A percentile compares a stretch with the other conserved stretches of the same genome.
These are phyloP conservation scores for Tetrahymena thermophila DNA, from an alignment of 73 alveolate species.

Conservation along the genomic window DNA sequence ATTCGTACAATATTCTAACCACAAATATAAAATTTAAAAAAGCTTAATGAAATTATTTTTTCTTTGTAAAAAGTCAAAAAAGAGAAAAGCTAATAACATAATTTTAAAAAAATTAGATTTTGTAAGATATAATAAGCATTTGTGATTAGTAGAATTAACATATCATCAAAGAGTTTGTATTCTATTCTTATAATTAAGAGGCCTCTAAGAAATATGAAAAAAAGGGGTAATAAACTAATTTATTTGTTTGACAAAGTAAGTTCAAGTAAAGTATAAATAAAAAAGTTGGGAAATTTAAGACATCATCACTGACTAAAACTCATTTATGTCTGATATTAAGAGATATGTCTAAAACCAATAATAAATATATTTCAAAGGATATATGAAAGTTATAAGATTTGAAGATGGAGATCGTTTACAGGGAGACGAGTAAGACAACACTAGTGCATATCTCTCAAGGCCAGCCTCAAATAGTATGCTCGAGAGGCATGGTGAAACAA, in stretches of 20 bases:
- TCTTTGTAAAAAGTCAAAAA: neutral
- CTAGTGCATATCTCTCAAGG: neutral
- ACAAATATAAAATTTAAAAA: neutral
- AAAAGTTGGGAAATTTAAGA: conserved; percentile 18
- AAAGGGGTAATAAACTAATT: neutral
- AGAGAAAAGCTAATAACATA: too few relatives aligned
- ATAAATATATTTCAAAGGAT: conserved; percentile 36
- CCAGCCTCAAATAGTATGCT: neutral
- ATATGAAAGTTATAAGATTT: conserved; percentile 19
- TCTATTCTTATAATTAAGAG: conserved; percentile 9
- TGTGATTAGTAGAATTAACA: conserved; percentile 12
- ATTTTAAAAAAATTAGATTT: neutral
- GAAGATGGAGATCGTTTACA: conserved; percentile 23
- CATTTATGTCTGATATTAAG: conserved; percentile 6
- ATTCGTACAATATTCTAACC: neutral
- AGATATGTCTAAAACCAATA: neutral
- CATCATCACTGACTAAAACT: neutral
- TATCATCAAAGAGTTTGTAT: conserved; percentile 24
- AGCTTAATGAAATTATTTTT: neutral
- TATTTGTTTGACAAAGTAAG: neutral
- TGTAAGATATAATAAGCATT: conserved; percentile 1
- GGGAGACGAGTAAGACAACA: conserved; percentile 8
- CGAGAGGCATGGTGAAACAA: neutral
- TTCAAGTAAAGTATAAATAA: neutral
- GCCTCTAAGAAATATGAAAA: neutral